These are phyloP conservation scores for Trichoderma gamsii DNA, from an alignment of 495 filamentous ascomycete genomes.

Conservation along the genomic window DNA sequence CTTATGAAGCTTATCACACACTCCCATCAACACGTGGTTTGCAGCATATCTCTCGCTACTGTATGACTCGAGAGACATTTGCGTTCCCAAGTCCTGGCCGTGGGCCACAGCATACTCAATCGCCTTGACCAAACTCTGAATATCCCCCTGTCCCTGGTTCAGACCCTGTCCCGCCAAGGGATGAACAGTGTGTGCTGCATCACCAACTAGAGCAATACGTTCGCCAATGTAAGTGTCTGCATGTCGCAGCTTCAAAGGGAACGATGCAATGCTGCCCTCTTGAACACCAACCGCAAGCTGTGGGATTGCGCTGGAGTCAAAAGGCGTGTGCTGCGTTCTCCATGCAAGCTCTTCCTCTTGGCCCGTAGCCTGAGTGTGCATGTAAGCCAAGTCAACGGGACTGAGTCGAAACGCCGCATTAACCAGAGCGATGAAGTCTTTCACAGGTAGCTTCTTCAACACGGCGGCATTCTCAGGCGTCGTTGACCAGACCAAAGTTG, in stretches of 20 bases:
- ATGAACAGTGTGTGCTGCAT: slow-evolving; percentile 92
- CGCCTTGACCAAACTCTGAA: slow-evolving; percentile 63
- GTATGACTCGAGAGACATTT: slow-evolving; percentile 73
- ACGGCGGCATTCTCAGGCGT: slow-evolving; percentile 68
- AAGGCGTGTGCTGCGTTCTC: slow-evolving; percentile 63
- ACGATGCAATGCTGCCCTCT: slow-evolving; percentile 74
- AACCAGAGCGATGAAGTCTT: slow-evolving; percentile 78
- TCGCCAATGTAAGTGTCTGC: slow-evolving; percentile 86
- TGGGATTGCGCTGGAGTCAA: slow-evolving; percentile 41
- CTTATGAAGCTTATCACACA: slow-evolving; percentile 91
- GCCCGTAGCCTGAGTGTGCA: slow-evolving; percentile 55
- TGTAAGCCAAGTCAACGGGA: slow-evolving; percentile 71
- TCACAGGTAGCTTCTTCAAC: slow-evolving; percentile 64
- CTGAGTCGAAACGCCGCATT: slow-evolving; percentile 88
- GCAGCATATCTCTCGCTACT: slow-evolving; percentile 67
- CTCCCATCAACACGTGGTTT: slow-evolving; percentile 81
- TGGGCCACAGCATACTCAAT: slow-evolving; percentile 72
- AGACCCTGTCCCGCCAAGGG: slow-evolving; percentile 92
- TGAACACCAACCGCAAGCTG: slow-evolving; percentile 60
- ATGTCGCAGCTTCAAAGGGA: slow-evolving; percentile 85
- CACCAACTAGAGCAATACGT: slow-evolving; percentile 81
- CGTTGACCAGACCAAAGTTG: slow-evolving; percentile 91
- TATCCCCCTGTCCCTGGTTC: slow-evolving; percentile 87
- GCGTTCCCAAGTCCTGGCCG: slow-evolving; percentile 71
- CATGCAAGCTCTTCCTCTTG: slow-evolving; percentile 74